Evolutionary conservation across 345 rosid species (phyloP).

Genomic region (Cardamine occulta): DNA sequence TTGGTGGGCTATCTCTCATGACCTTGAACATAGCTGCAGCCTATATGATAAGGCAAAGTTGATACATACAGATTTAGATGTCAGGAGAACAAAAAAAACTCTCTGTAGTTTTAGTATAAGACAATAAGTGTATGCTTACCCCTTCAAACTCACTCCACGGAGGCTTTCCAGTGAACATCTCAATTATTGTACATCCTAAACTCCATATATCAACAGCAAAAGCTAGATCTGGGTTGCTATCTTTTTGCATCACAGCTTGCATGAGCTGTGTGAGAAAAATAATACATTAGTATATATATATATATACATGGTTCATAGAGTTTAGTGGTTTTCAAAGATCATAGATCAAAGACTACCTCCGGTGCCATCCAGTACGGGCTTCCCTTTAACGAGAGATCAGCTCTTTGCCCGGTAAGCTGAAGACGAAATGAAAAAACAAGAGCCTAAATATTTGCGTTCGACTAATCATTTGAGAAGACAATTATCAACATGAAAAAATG

Average conservation of each 20-base stretch:
- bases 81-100: neutral
- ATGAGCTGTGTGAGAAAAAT: slow-evolving; percentile 63
- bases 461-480: slow-evolving; percentile 9
- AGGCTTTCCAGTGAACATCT: slow-evolving; percentile 96
- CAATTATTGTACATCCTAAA: slow-evolving; percentile 94
- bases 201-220: slow-evolving; percentile 99
- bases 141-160: slow-evolving; percentile 98
- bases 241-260: slow-evolving; percentile 90
- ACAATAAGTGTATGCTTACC: slow-evolving; percentile 53
- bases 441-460: neutral
- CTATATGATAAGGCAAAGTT: slow-evolving; percentile 54
- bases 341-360: slow-evolving; percentile 60
- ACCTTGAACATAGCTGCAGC: slow-evolving; percentile 98
- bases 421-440: slow-evolving; percentile 7
- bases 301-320: neutral
- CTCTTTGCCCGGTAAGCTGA: slow-evolving; percentile 88
- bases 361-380: slow-evolving; percentile 99
- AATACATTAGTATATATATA: slow-evolving; percentile 27
- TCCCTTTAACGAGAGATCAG: slow-evolving; percentile 91
- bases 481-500: neutral
- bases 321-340: neutral
- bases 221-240: slow-evolving; percentile 74
- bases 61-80: slow-evolving; percentile 1
- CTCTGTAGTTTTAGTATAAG: neutral
- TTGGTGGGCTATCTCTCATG: slow-evolving; percentile 75